Base-by-base conservation (phyloP, 2,329 filamentous ascomycete genomes). In the Fusarium anthophilum region DNA sequence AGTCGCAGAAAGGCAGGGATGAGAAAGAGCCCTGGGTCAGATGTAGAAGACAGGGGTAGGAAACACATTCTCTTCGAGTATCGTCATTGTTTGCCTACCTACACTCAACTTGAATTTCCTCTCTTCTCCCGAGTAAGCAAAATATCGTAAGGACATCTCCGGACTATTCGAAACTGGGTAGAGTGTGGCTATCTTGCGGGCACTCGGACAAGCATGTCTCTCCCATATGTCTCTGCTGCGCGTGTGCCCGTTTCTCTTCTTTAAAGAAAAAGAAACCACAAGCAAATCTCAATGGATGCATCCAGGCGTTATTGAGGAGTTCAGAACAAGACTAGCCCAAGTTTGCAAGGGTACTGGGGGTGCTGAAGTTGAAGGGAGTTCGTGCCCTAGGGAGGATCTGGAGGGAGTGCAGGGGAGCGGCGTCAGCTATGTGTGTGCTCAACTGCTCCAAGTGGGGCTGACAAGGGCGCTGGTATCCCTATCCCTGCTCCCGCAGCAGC, bases 401-500 rank as follows among this genome's bases (percentile, higher is more conserved):
- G 48, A 47, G 56, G 45, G 63, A 55, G 44, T 63, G 66, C 58
- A 58, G 56, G 69, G 51, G 60, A 61, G 56, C 56, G 57, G 60
- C 48, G 53, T 56, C 58, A 63, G 53, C 63, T 70, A 59, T 65
- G 63, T 58, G 60, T 64, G 72, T 75, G 58, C 56, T 51, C 55
- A 59, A 63, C 41, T 50, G 71, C 38, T 32, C 65, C 26, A 71
- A 58, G 71, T 63, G 66, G 67, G 66, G 59, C 62, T n/a, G 54
- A 55, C 66, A 60, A 75, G 63, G 67, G 63, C 57, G 43, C 45
- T 48, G 55, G 45, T 68, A 77, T 77, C 74, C 77, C 47, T 68
- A 78, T 78, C 77, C 77, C 74, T 78, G 77, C 59, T 73, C 75
- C 76, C 69, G 70, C 72, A 70, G 57, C 38, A 72, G 75, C 77